phyloP scores from a whole-genome alignment of 352 stramenopile species.

The Globisporangium cederbergense region DNA sequence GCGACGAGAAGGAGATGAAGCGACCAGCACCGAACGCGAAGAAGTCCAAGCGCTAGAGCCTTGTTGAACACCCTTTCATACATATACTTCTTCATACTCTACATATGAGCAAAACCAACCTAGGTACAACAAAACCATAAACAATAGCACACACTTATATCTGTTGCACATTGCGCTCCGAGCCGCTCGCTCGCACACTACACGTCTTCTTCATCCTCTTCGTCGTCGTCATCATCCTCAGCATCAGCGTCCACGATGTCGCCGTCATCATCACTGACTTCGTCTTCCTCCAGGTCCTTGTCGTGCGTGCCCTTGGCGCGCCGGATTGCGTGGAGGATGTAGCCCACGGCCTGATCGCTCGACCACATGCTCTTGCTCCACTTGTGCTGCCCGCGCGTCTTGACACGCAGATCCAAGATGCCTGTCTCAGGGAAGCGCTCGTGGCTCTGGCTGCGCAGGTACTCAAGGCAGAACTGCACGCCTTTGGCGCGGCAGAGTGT shows the following conservation, averaged over 20 bases:
- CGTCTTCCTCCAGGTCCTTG: neutral
- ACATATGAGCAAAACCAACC: neutral
- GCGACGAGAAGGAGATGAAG: neutral
- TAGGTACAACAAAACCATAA: neutral
- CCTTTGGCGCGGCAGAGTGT: slow-evolving; percentile 17
- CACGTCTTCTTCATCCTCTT: neutral
- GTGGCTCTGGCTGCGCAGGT: slow-evolving; percentile 21
- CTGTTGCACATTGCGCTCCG: neutral
- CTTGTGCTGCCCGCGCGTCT: slow-evolving; percentile 13
- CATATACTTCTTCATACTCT: slow-evolving; percentile 2
- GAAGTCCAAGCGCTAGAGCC: neutral
- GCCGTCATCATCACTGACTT: neutral
- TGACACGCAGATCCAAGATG: neutral
- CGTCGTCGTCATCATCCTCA: neutral
- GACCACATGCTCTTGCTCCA: slow-evolving; percentile 37
- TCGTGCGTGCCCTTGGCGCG: slow-evolving; percentile 12
- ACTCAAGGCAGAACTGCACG: slow-evolving; percentile 18
- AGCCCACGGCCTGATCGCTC: neutral
- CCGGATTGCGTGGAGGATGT: slow-evolving; percentile 20
- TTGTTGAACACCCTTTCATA: neutral
- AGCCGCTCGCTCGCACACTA: neutral
- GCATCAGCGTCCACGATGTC: neutral
- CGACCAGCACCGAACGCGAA: neutral
- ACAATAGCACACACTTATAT: neutral
- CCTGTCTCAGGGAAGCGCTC: slow-evolving; percentile 22